Conservation (phyloP, 805 yeast genomes). For the Brettanomyces naardenensis region DNA sequence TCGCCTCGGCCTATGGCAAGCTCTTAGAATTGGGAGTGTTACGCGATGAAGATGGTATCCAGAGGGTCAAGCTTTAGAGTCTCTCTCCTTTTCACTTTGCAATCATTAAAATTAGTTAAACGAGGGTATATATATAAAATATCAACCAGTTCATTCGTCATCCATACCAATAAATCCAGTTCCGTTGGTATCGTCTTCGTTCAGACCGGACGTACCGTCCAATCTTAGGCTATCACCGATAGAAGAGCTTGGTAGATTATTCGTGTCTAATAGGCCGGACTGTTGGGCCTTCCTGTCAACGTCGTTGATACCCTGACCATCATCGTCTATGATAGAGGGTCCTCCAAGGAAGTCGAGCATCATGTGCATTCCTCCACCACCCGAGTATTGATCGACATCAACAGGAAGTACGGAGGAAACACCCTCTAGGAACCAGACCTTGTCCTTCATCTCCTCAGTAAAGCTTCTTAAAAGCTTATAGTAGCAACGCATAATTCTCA, state of each 20-base stretch:
- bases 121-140: not conserved
- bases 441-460: slow-evolving; percentile 80
- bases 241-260: slow-evolving; percentile 47
- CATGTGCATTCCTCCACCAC: slow-evolving; percentile 90
- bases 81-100: not conserved
- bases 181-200: slow-evolving; percentile 32
- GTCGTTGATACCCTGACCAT: slow-evolving; percentile 30
- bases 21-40: slow-evolving; percentile 41
- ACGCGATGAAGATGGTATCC: slow-evolving; percentile 26
- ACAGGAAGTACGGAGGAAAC: slow-evolving; percentile 83
- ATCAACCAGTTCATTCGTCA: not conserved
- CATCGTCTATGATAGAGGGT: slow-evolving; percentile 28
- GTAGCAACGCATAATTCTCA: slow-evolving; percentile 86
- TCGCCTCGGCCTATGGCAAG: slow-evolving; percentile 59
- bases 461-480: slow-evolving; percentile 74
- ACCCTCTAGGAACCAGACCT: slow-evolving; percentile 92
- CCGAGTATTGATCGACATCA: slow-evolving; percentile 84
- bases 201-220: slow-evolving; percentile 43
- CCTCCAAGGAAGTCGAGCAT: slow-evolving; percentile 84
- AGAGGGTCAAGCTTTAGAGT: slow-evolving; percentile 18
- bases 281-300: slow-evolving; percentile 36
- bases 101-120: not conserved
- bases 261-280: slow-evolving; percentile 42
- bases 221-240: slow-evolving; percentile 37
- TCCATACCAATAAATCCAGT: slow-evolving; percentile 19